These are phyloP conservation scores for Neurospora intermedia DNA, from an alignment of 495 filamentous ascomycete species.

Conservation along the genomic window DNA sequence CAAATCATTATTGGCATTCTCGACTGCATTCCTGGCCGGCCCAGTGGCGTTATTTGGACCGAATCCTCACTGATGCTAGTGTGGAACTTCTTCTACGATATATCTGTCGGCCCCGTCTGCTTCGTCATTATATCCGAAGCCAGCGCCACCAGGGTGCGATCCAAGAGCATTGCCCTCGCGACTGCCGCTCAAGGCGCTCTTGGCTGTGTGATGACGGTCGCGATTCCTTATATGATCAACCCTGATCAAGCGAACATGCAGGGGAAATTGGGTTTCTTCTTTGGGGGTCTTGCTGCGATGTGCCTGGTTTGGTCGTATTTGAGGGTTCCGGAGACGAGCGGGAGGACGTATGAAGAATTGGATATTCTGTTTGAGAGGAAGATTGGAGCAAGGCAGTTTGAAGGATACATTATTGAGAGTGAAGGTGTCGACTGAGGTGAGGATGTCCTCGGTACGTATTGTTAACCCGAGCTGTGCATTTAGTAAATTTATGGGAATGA, in stretches of 20 bases:
- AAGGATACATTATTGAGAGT: slow-evolving; percentile 24
- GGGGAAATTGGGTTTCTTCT: slow-evolving; percentile 61
- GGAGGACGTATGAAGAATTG: slow-evolving; percentile 50
- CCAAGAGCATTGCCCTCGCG: slow-evolving; percentile 52
- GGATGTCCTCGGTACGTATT: not conserved
- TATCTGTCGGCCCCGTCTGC: slow-evolving; percentile 49
- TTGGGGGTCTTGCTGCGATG: slow-evolving; percentile 42
- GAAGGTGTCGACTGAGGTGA: not conserved
- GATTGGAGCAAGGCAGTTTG: slow-evolving; percentile 44
- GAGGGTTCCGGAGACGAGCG: slow-evolving; percentile 49
- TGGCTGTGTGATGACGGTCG: slow-evolving; percentile 51
- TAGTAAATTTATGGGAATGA: not conserved
- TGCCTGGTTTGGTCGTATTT: slow-evolving; percentile 40
- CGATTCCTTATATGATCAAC: slow-evolving; percentile 59
- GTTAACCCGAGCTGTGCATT: not conserved
- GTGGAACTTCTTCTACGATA: slow-evolving; percentile 47
- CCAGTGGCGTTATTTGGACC: slow-evolving; percentile 37
- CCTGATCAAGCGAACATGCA: slow-evolving; percentile 51
- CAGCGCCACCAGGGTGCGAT: slow-evolving; percentile 45
- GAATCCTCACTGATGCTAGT: slow-evolving; percentile 44
- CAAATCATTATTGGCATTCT: slow-evolving; percentile 49
- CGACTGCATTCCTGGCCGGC: slow-evolving; percentile 41
- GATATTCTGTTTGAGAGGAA: slow-evolving; percentile 39
- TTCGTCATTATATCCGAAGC: slow-evolving; percentile 54
- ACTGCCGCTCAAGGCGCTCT: slow-evolving; percentile 48